Base-by-base conservation (phyloP, 2,329 filamentous ascomycete species). In the Ophiosphaerella korrae region DNA sequence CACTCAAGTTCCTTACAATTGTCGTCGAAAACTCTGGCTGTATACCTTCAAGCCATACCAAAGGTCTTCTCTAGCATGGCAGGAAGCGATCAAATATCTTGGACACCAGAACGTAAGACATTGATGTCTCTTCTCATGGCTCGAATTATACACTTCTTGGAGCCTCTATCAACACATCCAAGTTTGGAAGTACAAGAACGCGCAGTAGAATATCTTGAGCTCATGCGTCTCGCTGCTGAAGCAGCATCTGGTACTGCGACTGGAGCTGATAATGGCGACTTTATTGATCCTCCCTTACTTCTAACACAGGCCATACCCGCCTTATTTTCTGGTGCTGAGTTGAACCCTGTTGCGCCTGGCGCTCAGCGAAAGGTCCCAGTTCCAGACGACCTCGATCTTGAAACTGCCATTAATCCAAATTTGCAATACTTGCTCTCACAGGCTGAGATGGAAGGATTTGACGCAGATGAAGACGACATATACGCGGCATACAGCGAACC, bases 161-260 rank as follows among this genome's bases (percentile, higher is more conserved):
- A 97, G 64, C 84, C 87, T 1, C 75, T 97, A 13, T 85, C 87
- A 0, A 80, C 87, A 35, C 91, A 97, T 70, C 92, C 93, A 0
- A 90, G 87, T 63, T 80, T 99, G 1, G 94, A 99, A 70, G 92
- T 99, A 3, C 94, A 99, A 74, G 94, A 97, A 73, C 85, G 94
- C 49, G 88, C 92, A 3, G 92, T 97, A 1, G 92, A 97, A 68
- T 95, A 96, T 63, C 82, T 92, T 0, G 94, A 99, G 70, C 80
- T 97, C 11, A 84, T 97, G 65, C 91, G 91, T 51, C 80, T 99
- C 38, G 91, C 90, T 2, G 86, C 87, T 1, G 94, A 99, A 75
- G 92, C 93, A 12, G 84, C 84, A 3, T 82, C 86, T 7, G 85
- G 81, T 1, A 88, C 92, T 54, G 80, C 83, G 9, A 77, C 83